Evolutionary conservation across 495 filamentous ascomycete species (phyloP).

Genomic region (Talaromyces nanjingensis): DNA sequence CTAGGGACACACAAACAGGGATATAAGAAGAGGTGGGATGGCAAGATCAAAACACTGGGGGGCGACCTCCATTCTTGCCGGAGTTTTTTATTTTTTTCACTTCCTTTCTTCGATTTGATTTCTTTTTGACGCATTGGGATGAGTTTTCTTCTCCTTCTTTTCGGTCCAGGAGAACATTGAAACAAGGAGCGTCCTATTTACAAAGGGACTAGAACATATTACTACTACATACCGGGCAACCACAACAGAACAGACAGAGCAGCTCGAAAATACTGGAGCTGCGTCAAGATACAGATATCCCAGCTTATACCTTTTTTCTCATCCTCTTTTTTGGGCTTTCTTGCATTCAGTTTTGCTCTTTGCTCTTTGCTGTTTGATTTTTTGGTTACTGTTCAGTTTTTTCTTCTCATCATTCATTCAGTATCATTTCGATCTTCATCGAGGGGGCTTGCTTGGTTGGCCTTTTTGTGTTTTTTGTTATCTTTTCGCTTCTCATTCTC

Average conservation of each 20-base stretch:
- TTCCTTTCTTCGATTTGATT: background rate
- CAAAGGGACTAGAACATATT: background rate
- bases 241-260: background rate
- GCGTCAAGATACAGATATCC: background rate
- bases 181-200: background rate
- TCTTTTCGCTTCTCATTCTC: constrained; percentile 8
- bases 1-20: background rate
- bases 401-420: constrained; percentile 5
- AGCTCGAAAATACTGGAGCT: background rate
- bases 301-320: background rate
- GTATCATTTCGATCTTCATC: constrained; percentile 10
- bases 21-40: constrained; percentile 4
- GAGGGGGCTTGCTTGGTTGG: constrained; percentile 5
- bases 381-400: background rate
- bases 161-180: background rate
- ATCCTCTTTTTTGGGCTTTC: background rate
- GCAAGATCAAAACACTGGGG: constrained; percentile 4
- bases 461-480: constrained; percentile 1
- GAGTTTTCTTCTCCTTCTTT: constrained; percentile 1
- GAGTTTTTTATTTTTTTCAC: background rate
- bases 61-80: constrained; percentile 9
- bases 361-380: background rate
- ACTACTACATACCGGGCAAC: background rate
- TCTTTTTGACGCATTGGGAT: background rate
- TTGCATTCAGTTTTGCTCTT: background rate